phyloP scores from a whole-genome alignment of 495 filamentous ascomycete genomes.

The Penicillium odoratum region DNA sequence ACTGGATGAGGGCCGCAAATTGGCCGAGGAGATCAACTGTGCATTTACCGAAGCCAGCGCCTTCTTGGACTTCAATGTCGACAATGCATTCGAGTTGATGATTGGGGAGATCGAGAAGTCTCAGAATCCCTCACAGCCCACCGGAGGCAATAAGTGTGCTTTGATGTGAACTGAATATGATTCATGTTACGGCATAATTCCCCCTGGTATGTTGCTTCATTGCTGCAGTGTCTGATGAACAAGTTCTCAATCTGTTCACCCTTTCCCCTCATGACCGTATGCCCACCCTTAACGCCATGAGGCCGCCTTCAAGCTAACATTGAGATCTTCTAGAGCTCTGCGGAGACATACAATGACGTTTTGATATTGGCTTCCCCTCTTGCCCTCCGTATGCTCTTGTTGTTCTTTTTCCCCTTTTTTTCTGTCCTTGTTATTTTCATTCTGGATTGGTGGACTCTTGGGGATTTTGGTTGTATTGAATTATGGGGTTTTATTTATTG shows the following conservation, averaged over 20 bases:
- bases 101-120: slow-evolving; percentile 93
- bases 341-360: background rate
- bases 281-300: background rate
- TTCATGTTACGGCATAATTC: background rate
- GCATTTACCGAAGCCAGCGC: slow-evolving; percentile 94
- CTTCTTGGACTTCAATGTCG: slow-evolving; percentile 89
- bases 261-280: background rate
- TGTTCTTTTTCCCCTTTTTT: slow-evolving; percentile 2
- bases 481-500: slow-evolving; percentile 18
- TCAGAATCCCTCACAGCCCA: slow-evolving; percentile 83
- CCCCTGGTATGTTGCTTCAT: background rate
- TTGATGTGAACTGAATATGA: slow-evolving; percentile 65
- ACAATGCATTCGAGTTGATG: slow-evolving; percentile 89
- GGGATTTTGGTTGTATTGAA: slow-evolving; percentile 18
- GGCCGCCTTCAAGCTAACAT: background rate
- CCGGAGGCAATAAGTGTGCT: slow-evolving; percentile 74
- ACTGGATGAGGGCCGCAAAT: slow-evolving; percentile 73
- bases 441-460: slow-evolving; percentile 18
- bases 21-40: slow-evolving; percentile 85
- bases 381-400: slow-evolving; percentile 7
- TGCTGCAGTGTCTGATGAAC: background rate
- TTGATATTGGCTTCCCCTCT: background rate
- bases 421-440: slow-evolving; percentile 13
- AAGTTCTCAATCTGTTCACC: background rate
- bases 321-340: background rate